These are phyloP conservation scores for Phialocephala subalpina DNA, from an alignment of 2,329 filamentous ascomycete genomes.

Conservation along the genomic window DNA sequence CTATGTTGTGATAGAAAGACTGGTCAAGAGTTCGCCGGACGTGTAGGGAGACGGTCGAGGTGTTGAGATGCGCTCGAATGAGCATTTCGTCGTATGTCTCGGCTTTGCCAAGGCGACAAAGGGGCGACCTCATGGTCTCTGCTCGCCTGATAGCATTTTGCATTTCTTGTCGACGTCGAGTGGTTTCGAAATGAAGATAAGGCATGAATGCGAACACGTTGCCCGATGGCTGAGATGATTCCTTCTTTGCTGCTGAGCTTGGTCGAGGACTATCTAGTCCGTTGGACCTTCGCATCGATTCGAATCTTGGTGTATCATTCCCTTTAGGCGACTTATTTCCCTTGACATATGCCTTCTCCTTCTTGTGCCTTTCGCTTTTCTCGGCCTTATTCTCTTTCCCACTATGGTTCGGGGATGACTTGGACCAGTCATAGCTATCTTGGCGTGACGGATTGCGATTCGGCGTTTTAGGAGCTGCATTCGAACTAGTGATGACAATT, in stretches of 20 bases:
- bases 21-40: conserved; percentile 56
- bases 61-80: conserved; percentile 37
- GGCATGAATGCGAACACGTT: conserved; percentile 40
- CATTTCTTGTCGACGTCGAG: conserved; percentile 36
- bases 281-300: conserved; percentile 13
- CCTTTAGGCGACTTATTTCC: conserved; percentile 37
- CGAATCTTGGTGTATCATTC: conserved; percentile 27
- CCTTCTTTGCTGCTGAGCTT: conserved; percentile 24
- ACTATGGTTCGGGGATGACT: conserved; percentile 16
- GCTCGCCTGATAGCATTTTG: conserved; percentile 38
- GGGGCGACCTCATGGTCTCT: conserved; percentile 28
- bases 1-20: conserved; percentile 52
- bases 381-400: conserved; percentile 8
- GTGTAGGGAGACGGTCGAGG: conserved; percentile 48
- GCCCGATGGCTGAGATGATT: conserved; percentile 26
- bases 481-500: conserved; percentile 35
- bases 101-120: conserved; percentile 30
- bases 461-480: conserved; percentile 23
- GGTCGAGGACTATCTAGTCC: conserved; percentile 21
- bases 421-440: conserved; percentile 26
- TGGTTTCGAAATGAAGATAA: conserved; percentile 40
- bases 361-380: background rate
- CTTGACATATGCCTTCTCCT: conserved; percentile 25
- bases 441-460: conserved; percentile 25
- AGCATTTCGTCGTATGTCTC: conserved; percentile 40